A percentile compares a stretch with the other conserved stretches of the same genome.
These are phyloP conservation scores for Articulospora tetracladia DNA, from an alignment of 495 filamentous ascomycete species.

Conservation along the genomic window DNA sequence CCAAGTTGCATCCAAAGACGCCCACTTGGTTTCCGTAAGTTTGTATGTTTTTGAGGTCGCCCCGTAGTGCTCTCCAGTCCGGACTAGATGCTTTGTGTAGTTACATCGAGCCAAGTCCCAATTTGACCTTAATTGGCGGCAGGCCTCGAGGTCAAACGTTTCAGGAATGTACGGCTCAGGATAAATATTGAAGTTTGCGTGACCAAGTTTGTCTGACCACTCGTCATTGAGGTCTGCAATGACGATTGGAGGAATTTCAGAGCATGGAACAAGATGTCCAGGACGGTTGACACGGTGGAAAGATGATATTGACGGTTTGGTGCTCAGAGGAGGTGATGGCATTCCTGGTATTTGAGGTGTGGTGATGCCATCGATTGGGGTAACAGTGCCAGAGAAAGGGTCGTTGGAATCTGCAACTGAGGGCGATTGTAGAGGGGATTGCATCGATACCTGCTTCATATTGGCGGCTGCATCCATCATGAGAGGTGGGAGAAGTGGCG, in stretches of 20 bases:
- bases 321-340: slow-evolving; percentile 74
- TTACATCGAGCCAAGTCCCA: slow-evolving; percentile 80
- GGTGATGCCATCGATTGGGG: slow-evolving; percentile 30
- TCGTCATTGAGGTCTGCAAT: slow-evolving; percentile 65
- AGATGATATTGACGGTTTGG: slow-evolving; percentile 73
- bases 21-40: slow-evolving; percentile 83
- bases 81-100: slow-evolving; percentile 77
- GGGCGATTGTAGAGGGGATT: slow-evolving; percentile 82
- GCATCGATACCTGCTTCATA: slow-evolving; percentile 41
- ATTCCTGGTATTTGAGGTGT: slow-evolving; percentile 36
- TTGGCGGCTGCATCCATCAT: slow-evolving; percentile 51
- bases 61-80: slow-evolving; percentile 84
- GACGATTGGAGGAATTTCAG: slow-evolving; percentile 41
- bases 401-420: slow-evolving; percentile 36
- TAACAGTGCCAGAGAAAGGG: slow-evolving; percentile 16
- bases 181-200: slow-evolving; percentile 87
- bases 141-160: slow-evolving; percentile 50
- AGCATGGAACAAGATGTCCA: slow-evolving; percentile 25
- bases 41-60: slow-evolving; percentile 77
- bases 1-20: slow-evolving; percentile 70
- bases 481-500: slow-evolving; percentile 78
- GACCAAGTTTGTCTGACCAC: slow-evolving; percentile 80
- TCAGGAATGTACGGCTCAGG: slow-evolving; percentile 77
- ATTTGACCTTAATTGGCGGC: slow-evolving; percentile 65
- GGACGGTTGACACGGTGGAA: slow-evolving; percentile 48